phyloP scores from a whole-genome alignment of 202 grass and related monocot species.

The Schoenoplectus triqueter region DNA sequence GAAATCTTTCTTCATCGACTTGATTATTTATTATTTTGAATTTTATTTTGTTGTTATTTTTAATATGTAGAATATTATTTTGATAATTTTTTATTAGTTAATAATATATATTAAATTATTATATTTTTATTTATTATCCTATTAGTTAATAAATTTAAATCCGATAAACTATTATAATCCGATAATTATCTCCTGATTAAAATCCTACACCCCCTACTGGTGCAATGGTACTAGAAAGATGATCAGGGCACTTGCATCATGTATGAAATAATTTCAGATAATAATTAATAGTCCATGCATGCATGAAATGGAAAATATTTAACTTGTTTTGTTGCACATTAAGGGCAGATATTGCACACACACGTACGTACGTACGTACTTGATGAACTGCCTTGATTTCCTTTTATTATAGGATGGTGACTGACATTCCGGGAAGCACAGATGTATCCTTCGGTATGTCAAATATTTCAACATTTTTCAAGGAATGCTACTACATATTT shows the following conservation, averaged over 20 bases:
- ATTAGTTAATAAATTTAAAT: too few species aligned
- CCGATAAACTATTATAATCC: too few species aligned
- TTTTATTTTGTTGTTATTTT: too few species aligned
- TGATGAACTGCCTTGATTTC: neutral
- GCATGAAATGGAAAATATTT: neutral
- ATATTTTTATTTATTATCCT: too few species aligned
- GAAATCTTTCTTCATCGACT: too few species aligned
- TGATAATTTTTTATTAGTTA: too few species aligned
- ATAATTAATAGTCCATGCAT: neutral
- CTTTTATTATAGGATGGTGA: slow-evolving; percentile 58
- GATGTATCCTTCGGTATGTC: slow-evolving; percentile 55
- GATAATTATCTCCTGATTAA: too few species aligned
- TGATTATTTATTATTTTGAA: too few species aligned
- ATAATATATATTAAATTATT: too few species aligned
- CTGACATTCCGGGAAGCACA: slow-evolving; percentile 64
- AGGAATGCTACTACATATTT: too few species aligned
- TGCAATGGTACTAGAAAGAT: neutral
- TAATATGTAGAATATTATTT: too few species aligned
- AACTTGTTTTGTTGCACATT: neutral
- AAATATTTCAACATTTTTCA: neutral
- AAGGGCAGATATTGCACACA: neutral
- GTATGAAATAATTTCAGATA: neutral
- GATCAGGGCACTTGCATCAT: neutral
- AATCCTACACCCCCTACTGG: too few species aligned
- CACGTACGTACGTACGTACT: neutral